These are phyloP conservation scores for Cicer cuneatum DNA, from an alignment of 306 rosid species.

Conservation along the genomic window DNA sequence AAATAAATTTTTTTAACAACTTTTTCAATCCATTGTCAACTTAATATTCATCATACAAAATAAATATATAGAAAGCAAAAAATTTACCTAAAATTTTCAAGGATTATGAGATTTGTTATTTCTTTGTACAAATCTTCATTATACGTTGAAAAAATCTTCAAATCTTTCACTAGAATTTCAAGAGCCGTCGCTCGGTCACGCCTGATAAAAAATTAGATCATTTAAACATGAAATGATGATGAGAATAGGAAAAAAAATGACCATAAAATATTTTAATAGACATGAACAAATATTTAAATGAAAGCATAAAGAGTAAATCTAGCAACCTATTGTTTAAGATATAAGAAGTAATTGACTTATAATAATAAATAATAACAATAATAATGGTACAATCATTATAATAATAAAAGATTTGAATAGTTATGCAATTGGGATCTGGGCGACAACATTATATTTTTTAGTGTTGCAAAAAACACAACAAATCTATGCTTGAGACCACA, in stretches of 20 bases:
- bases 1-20: background rate
- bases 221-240: slow-evolving; percentile 25
- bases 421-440: background rate
- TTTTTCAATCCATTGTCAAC: background rate
- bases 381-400: too few species aligned
- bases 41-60: background rate
- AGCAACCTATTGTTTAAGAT: slow-evolving; percentile 10
- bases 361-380: too few species aligned
- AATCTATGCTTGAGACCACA: background rate
- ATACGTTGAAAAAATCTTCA: slow-evolving; percentile 66
- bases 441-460: background rate
- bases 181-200: slow-evolving; percentile 62
- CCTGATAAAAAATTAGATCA: slow-evolving; percentile 47
- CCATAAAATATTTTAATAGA: slow-evolving; percentile 7
- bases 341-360: background rate
- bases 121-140: slow-evolving; percentile 75
- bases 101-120: slow-evolving; percentile 74
- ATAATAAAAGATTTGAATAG: background rate
- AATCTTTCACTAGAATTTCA: slow-evolving; percentile 70
- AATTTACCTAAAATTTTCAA: slow-evolving; percentile 72
- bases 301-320: background rate
- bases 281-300: slow-evolving; percentile 10
- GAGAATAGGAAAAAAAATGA: background rate
- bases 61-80: slow-evolving; percentile 16
- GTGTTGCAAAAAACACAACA: background rate